A percentile compares a stretch with the other conserved stretches of the same genome.
These are phyloP conservation scores for Schwanniomyces etchellsii DNA, from an alignment of 1,139 yeast species.

Conservation along the genomic window DNA sequence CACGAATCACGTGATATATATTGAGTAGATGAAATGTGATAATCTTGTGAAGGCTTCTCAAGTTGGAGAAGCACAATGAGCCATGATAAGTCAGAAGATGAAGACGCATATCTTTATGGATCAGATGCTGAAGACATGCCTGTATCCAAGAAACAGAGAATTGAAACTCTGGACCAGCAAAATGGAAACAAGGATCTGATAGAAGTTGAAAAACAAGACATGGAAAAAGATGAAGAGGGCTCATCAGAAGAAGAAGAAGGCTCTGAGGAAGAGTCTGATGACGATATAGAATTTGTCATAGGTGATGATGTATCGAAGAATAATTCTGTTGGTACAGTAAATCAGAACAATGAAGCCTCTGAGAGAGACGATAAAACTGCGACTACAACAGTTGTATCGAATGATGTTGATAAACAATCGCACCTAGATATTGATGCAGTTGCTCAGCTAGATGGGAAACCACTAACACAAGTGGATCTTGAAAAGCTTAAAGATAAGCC, in stretches of 20 bases:
- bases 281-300: constrained; percentile 33
- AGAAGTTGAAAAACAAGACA: constrained; percentile 13
- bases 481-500: constrained; percentile 89
- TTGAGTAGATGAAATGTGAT: background rate
- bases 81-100: constrained; percentile 47
- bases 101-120: constrained; percentile 82
- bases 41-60: background rate
- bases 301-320: constrained; percentile 22
- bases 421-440: constrained; percentile 70
- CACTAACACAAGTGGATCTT: constrained; percentile 76
- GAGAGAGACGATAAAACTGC: constrained; percentile 11
- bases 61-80: too few species aligned
- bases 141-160: constrained; percentile 15
- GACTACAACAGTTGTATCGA: constrained; percentile 30
- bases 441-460: constrained; percentile 77
- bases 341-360: constrained; percentile 17
- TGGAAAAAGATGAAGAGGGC: constrained; percentile 19
- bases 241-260: constrained; percentile 23
- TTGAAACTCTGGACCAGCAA: constrained; percentile 10
- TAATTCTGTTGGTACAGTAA: background rate
- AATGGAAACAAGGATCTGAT: constrained; percentile 16
- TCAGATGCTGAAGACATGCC: constrained; percentile 49
- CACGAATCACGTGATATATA: background rate
- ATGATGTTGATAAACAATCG: constrained; percentile 26
- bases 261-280: constrained; percentile 30